Evolutionary conservation across 257 asterid genomes (phyloP).

Genomic region (Leonotis leonurus): DNA sequence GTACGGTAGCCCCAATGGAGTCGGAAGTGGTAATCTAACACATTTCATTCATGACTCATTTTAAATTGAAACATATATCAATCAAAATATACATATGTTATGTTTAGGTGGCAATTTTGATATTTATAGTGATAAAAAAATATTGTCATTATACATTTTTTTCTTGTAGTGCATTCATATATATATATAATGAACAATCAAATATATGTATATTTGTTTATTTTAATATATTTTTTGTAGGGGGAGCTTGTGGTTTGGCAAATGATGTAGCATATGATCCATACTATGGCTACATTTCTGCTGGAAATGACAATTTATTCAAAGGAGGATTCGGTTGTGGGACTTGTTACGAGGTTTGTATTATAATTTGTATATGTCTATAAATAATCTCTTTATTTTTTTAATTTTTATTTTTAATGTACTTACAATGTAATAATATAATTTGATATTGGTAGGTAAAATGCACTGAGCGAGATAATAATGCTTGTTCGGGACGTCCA

Average conservation of each 20-base stretch:
- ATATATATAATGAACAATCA: not conserved
- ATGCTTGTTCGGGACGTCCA: conserved; percentile 18
- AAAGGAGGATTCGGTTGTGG: conserved; percentile 41
- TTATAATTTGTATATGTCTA: not conserved
- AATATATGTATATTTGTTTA: not conserved
- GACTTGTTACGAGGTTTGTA: conserved; percentile 32
- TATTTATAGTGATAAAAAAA: too few species aligned
- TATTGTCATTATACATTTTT: too few species aligned
- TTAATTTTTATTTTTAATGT: too few species aligned
- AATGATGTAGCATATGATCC: conserved; percentile 21
- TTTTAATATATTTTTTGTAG: not conserved
- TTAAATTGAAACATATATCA: too few species aligned
- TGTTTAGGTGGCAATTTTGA: too few species aligned
- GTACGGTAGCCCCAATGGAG: conserved; percentile 15
- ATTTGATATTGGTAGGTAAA: not conserved
- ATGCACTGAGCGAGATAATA: conserved; percentile 20
- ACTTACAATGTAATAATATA: not conserved
- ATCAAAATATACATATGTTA: too few species aligned
- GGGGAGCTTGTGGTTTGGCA: conserved; percentile 41
- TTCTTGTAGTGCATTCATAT: not conserved
- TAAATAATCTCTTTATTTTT: too few species aligned
- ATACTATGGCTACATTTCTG: conserved; percentile 25
- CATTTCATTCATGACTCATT: too few species aligned
- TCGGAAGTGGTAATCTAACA: conserved; percentile 25
- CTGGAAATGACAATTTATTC: conserved; percentile 28